Conservation (phyloP, 768 basidiomycete genomes). For the Tylopilus sp. region DNA sequence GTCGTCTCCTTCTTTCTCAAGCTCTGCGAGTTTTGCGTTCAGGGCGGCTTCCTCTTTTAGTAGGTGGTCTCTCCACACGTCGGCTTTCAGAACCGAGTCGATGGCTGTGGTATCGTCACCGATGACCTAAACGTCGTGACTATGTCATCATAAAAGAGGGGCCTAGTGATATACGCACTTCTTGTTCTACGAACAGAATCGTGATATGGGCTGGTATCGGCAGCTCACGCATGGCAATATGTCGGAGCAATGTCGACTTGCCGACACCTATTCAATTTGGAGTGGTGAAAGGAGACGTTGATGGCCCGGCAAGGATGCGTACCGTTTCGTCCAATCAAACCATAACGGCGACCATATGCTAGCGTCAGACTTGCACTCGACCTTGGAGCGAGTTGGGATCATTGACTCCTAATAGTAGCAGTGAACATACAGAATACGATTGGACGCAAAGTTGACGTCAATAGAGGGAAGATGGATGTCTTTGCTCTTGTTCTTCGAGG, state of each 20-base stretch:
- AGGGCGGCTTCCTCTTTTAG: slow-evolving; percentile 78
- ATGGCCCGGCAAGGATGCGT: background rate
- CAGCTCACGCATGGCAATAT: slow-evolving; percentile 93
- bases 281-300: background rate
- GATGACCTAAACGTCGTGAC: slow-evolving; percentile 52
- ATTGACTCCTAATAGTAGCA: background rate
- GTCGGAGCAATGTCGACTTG: slow-evolving; percentile 92
- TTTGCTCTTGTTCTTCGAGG: slow-evolving; percentile 92
- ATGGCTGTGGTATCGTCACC: slow-evolving; percentile 93
- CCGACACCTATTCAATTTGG: slow-evolving; percentile 62
- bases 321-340: slow-evolving; percentile 88
- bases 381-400: slow-evolving; percentile 35
- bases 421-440: slow-evolving; percentile 74
- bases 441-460: slow-evolving; percentile 94
- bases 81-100: slow-evolving; percentile 97
- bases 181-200: slow-evolving; percentile 97
- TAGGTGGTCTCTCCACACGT: slow-evolving; percentile 95
- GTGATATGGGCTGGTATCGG: slow-evolving; percentile 93
- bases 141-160: background rate
- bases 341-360: slow-evolving; percentile 86
- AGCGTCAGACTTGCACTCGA: slow-evolving; percentile 85
- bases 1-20: slow-evolving; percentile 75
- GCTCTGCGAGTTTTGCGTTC: slow-evolving; percentile 65
- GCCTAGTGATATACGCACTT: slow-evolving; percentile 48
- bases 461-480: slow-evolving; percentile 94